Evolutionary conservation across 495 filamentous ascomycete genomes (phyloP).

Genomic region (Neurospora sp.): DNA sequence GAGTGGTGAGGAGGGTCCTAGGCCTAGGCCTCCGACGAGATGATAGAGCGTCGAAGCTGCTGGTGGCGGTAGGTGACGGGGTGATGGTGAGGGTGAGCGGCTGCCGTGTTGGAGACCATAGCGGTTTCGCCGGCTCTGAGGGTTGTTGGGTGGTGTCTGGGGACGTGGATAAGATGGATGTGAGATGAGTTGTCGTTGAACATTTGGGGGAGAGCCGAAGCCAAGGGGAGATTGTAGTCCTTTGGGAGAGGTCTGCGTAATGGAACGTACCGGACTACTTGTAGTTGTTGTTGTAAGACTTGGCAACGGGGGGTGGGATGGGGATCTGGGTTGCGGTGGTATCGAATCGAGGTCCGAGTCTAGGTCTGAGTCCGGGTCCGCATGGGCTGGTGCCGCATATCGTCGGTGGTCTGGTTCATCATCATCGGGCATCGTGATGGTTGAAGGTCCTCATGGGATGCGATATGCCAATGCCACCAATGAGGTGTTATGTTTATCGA

Average conservation of each 20-base stretch:
- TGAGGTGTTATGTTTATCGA: neutral
- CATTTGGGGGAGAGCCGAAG: neutral
- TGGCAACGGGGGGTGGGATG: neutral
- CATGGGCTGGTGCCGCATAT: neutral
- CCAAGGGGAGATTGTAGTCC: neutral
- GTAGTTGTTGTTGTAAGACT: neutral
- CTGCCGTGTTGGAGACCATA: neutral
- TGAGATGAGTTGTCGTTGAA: neutral
- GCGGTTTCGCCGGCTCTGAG: neutral
- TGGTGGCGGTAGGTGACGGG: slow-evolving; percentile 3
- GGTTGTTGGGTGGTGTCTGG: neutral
- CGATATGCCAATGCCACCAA: neutral
- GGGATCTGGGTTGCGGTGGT: neutral
- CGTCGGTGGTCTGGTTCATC: neutral
- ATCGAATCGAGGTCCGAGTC: neutral
- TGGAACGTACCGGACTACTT: neutral
- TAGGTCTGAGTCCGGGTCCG: neutral
- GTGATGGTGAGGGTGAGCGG: neutral
- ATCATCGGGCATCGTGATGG: neutral
- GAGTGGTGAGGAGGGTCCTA: slow-evolving; percentile 20
- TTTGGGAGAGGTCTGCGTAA: neutral
- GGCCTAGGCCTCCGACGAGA: slow-evolving; percentile 12
- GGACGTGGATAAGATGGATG: neutral
- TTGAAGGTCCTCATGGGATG: neutral
- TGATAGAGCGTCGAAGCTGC: slow-evolving; percentile 23